Evolutionary conservation across 176 grass and related monocot genomes (phyloP).

Genomic region (Cymbopogon citratus): DNA sequence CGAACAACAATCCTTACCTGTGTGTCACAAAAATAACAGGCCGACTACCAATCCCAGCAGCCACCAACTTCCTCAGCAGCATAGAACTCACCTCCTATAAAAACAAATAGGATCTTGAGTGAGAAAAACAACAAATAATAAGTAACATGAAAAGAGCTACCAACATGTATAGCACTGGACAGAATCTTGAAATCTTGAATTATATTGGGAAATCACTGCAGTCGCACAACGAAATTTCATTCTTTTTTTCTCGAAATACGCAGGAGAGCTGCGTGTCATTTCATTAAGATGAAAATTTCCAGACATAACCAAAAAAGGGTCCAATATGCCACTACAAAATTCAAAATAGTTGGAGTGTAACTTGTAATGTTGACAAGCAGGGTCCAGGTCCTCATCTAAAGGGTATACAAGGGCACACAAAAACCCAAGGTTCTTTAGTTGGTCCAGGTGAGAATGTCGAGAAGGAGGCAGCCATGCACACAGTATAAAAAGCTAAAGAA

Average conservation of each 20-base stretch:
- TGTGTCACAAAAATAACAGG: constrained; percentile 97
- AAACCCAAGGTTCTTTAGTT: not conserved
- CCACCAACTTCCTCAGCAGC: constrained; percentile 72
- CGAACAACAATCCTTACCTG: constrained; percentile 41
- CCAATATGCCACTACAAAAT: not conserved
- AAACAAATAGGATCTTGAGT: constrained; percentile 22
- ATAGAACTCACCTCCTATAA: constrained; percentile 92
- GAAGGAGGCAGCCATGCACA: not conserved
- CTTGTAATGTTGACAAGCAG: not conserved
- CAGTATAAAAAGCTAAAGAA: not conserved
- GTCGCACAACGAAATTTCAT: not conserved
- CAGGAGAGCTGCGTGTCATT: too few species aligned
- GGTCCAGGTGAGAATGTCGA: not conserved
- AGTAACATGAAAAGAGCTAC: not conserved
- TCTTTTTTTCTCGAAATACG: too few species aligned
- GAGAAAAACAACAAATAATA: constrained; percentile 15
- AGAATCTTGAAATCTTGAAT: not conserved
- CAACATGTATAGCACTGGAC: not conserved
- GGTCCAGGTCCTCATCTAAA: not conserved
- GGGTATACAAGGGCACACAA: not conserved
- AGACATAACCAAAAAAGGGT: not conserved
- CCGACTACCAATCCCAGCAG: constrained; percentile 73
- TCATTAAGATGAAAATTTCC: too few species aligned
- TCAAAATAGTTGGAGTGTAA: not conserved
- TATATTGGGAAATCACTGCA: not conserved